phyloP scores from a whole-genome alignment of 2,329 filamentous ascomycete genomes.

The Monascus ruber region DNA sequence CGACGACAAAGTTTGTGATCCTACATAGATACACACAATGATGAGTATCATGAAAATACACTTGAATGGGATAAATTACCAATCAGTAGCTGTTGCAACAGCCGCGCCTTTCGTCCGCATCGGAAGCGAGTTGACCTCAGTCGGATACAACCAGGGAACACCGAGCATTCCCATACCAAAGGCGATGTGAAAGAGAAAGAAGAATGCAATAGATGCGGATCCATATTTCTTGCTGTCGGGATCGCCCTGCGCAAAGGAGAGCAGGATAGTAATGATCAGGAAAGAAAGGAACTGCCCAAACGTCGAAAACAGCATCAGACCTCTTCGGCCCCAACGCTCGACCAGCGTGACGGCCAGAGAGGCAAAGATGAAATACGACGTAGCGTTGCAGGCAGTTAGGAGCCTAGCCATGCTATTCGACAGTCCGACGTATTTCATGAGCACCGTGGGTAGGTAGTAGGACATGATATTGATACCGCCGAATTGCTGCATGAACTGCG shows the following conservation, averaged over 20 bases:
- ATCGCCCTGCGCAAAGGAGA: slow-evolving; percentile 25
- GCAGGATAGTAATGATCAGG: slow-evolving; percentile 40
- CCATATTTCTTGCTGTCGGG: slow-evolving; percentile 1
- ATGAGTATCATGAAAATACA: too few species aligned
- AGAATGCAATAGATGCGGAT: background rate
- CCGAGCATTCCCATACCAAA: too few species aligned
- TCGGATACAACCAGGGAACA: too few species aligned
- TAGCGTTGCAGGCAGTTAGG: slow-evolving; percentile 44
- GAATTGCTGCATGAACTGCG: slow-evolving; percentile 42
- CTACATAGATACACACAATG: background rate
- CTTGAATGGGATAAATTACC: too few species aligned
- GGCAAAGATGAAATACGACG: slow-evolving; percentile 39
- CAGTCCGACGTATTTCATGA: slow-evolving; percentile 47
- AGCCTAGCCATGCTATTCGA: slow-evolving; percentile 41
- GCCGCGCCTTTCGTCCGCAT: too few species aligned
- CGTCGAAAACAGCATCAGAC: slow-evolving; percentile 45
- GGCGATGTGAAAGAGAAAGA: too few species aligned
- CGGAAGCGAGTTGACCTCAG: too few species aligned
- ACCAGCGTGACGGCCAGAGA: slow-evolving; percentile 37
- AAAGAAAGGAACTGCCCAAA: slow-evolving; percentile 42
- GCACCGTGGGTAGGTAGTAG: slow-evolving; percentile 48
- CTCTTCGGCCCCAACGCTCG: slow-evolving; percentile 43
- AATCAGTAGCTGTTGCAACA: too few species aligned
- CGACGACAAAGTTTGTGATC: slow-evolving; percentile 14
- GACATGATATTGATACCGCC: slow-evolving; percentile 25